Evolutionary conservation across 1,284 basidiomycete genomes (phyloP), one percentile per base, ranked within the genome.

Genomic region (Laetiporus sulphureus): DNA sequence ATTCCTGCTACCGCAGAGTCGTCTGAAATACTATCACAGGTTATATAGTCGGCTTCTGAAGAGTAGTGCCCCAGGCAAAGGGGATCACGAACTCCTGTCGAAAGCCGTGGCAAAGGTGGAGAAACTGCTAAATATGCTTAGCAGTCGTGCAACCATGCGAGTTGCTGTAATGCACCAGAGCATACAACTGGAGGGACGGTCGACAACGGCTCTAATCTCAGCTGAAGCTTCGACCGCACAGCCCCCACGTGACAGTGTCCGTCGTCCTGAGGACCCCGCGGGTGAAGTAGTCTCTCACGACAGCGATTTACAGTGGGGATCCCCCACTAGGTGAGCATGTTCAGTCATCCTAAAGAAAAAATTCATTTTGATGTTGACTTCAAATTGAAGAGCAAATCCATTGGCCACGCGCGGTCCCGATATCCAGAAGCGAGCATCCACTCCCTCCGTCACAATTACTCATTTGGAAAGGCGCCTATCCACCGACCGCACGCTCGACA

Each of bases 1-100:
- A 18, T 98, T 98, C 66, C 67, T 88, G 5, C 73, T 97, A 4
- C 95, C 95, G 0, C 86, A 84, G 55, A 70, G 72, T 12, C 79
- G 95, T 21, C 67, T 99, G 44, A 83, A 83, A 53, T 98, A 98
- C 64, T 99, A 97, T 72, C 86, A 83, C 60, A 94, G 89, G 61
- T 73, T 99, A 1, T 99, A 99, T 58, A 73, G 78, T 34, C 80
- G 88, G 32, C 67, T 99, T 25, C 67, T 98, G 44, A 92, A 89
- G 65, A 91, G 83, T 58, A 95, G 92, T 1, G 79, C 82, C 30
- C 84, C 90, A 5, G 94, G 94, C 11, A 73, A 86, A 53, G 91
- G 83, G 51, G 95, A 98, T 60, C 86, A 98, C 59, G 75, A 75
- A 20, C 66, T 97, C 25, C 72, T 99, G 15, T 69, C 85, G 0